A percentile compares a stretch with the other conserved stretches of the same genome.
These are phyloP conservation scores for Puccinia horiana DNA, from an alignment of 1,284 basidiomycete genomes.

Conservation along the genomic window DNA sequence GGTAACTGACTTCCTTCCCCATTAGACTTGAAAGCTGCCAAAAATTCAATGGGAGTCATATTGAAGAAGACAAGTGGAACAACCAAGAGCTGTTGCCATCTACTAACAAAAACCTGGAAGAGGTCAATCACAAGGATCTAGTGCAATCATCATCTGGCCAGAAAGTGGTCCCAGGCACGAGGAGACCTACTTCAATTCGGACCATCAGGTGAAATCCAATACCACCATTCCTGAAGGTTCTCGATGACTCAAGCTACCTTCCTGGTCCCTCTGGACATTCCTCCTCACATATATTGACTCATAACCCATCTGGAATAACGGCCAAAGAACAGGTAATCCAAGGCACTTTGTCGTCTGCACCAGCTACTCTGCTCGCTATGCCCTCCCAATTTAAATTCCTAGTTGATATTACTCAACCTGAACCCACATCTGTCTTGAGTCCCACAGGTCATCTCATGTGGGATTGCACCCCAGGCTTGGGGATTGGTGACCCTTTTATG, in stretches of 20 bases:
- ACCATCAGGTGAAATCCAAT: background rate
- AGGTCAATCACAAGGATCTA: background rate
- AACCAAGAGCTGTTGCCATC: background rate
- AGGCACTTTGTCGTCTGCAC: background rate
- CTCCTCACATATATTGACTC: background rate
- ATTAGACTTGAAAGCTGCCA: background rate
- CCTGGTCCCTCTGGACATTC: background rate
- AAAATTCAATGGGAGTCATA: slow-evolving; percentile 3
- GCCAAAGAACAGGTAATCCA: background rate
- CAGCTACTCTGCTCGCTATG: background rate
- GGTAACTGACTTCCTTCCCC: background rate
- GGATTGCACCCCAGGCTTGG: slow-evolving; percentile 46
- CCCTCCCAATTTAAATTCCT: background rate
- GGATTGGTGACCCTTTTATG: slow-evolving; percentile 42
- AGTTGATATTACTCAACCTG: slow-evolving; percentile 23
- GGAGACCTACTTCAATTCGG: slow-evolving; percentile 8
- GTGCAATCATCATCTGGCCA: slow-evolving; percentile 7
- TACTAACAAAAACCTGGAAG: background rate
- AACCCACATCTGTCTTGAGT: slow-evolving; percentile 46
- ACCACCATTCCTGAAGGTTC: background rate
- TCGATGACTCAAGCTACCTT: background rate
- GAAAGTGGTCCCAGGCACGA: background rate
- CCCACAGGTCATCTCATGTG: slow-evolving; percentile 38
- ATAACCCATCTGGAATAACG: background rate
- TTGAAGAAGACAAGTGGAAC: no score